Base-by-base conservation (phyloP, 1,284 basidiomycete species). In the Sporisorium scitamineum region DNA sequence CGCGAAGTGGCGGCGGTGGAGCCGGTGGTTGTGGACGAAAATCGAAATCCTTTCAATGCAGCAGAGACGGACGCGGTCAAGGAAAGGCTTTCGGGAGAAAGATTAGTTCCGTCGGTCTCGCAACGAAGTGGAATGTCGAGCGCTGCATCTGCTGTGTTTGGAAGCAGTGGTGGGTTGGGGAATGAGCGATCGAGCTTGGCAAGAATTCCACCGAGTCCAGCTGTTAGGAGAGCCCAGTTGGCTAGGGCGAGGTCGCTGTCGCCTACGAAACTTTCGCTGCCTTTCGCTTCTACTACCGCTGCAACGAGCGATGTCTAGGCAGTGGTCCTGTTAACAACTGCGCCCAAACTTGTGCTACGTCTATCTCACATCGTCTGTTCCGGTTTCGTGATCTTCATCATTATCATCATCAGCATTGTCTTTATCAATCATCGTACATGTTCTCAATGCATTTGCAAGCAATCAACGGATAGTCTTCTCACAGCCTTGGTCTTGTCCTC, bases 151-250 rank as follows among this genome's bases (percentile, higher is more conserved):
- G 26, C 45, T 18, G 41, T 47, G 41, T 54, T 54, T 26, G 37
- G 60, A 3, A n/a, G 42, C 18, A 22, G 27, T 20, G 44, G 10
- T 14, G 48, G 8, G 9, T 29, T n/a, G 9, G 27, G 22, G 6
- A 48, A 24, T 5, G 34, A 20, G 50, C 13, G 52, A 2, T 22
- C 31, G 26, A 42, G 45, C 11, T 5, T 45, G 27, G 39, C 50
- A 16, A 65, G 54, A 32, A 61, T 76, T n/a, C 74, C 74, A 8
- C 74, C 74, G 9, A 60, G 55, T 27, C 74, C 74, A 2, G 74
- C 74, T 5, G 74, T 76, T n/a, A 55, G 70, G 32, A 44, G 70
- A 27, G 74, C 74, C 20, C 73, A 76, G 34, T 27, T 63, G 54
- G 74, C 74, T 0, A 53, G 74, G 16, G 74, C 74, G 9, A 52